Conservation (phyloP, 2,329 filamentous ascomycete species). For the Aspergillus sergii region DNA sequence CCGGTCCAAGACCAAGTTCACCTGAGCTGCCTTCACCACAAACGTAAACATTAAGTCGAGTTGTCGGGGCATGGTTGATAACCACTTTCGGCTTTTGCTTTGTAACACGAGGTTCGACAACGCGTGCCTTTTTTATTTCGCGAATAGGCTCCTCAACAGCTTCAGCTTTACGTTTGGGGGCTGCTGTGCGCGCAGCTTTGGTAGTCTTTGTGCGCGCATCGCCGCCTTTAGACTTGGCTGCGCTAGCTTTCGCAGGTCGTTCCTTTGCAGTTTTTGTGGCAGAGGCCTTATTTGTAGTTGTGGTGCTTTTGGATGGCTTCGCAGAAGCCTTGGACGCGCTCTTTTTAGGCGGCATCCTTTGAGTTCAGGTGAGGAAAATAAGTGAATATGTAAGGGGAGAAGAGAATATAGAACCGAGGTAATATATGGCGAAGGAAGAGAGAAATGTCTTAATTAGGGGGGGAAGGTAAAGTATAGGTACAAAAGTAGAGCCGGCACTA, state of each 20-base stretch:
- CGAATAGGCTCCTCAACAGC: constrained; percentile 28
- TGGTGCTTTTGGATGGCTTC: constrained; percentile 21
- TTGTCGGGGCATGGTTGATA: constrained; percentile 64
- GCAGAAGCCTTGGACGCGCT: constrained; percentile 24
- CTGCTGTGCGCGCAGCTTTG: constrained; percentile 16
- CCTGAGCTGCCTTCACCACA: constrained; percentile 80
- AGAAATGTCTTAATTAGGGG: neutral
- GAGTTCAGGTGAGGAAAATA: neutral
- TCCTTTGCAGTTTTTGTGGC: constrained; percentile 23
- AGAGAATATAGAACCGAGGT: constrained; percentile 2
- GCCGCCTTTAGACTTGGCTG: constrained; percentile 21
- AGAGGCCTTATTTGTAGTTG: constrained; percentile 24
- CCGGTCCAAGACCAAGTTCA: constrained; percentile 75
- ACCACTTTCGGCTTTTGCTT: constrained; percentile 41
- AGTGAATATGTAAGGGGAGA: constrained; percentile 8
- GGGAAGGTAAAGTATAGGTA: neutral
- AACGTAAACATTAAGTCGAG: constrained; percentile 70
- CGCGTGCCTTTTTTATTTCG: constrained; percentile 34
- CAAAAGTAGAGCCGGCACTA: neutral
- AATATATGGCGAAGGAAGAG: constrained; percentile 9
- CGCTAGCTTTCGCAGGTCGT: constrained; percentile 25
- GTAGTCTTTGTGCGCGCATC: constrained; percentile 17
- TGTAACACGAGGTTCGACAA: constrained; percentile 30
- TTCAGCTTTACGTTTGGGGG: constrained; percentile 38
- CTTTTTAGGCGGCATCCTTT: constrained; percentile 35